Base-by-base conservation (phyloP, 768 basidiomycete species). In the Lepiota subincarnata region DNA sequence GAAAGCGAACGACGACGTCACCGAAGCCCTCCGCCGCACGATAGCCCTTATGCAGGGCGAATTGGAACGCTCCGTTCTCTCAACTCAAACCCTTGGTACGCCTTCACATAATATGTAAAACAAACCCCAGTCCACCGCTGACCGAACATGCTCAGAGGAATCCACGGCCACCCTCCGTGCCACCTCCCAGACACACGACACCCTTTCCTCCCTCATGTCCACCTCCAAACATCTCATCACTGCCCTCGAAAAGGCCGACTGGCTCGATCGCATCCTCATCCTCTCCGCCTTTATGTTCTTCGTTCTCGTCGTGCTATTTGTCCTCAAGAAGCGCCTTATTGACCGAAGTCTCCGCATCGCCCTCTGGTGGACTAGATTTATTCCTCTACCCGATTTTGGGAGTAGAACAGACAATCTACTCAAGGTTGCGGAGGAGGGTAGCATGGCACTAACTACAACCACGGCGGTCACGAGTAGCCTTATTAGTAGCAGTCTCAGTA, bases 261-360 rank as follows among this genome's bases (percentile, higher is more conserved):
- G 89, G 83, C 73, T 95, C 16, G 97, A 99, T 73, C 87, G 95
- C 5, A 66, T 97, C 24, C 72, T 98, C 57, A 87, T 99, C 60
- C 70, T 93, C 50, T 76, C 83, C 1, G 90, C 82, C 0, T 82
- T 98, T 34, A 65, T 75, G 10, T 90, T 98, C 68, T 99, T 99
- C 73, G 57, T 84, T 55, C 80, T 94, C 14, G 86, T 90, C 26
- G 84, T 93, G 6, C 77, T 87, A 20, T 95, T 90, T 61, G 87
- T 99, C 59, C 62, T 98, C 62, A 92, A 97, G 69, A 85, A 94
- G 53, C 80, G 97, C 13, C 71, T 98, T 43, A 59, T 98, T 34
- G 91, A 96, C 65, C 81, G 84, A 34, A 83, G 89, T 2, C 57
- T 96, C 20, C 76, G 86, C 18, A 75, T 95, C 3, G 88, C 88